phyloP scores from a whole-genome alignment of 2,329 filamentous ascomycete genomes.

The Fusarium sp. region DNA sequence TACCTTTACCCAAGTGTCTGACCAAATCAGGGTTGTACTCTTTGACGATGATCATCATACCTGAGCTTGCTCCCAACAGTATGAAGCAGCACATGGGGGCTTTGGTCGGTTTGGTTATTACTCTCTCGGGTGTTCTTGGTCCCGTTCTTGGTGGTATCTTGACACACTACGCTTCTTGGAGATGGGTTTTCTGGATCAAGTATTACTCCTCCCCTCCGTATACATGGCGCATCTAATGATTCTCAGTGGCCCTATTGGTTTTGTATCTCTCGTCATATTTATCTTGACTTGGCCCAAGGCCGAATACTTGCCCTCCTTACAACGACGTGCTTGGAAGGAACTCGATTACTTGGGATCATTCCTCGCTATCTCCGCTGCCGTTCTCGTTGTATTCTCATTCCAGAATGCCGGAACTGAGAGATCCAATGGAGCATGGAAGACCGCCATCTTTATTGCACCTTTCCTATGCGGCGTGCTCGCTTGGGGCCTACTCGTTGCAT shows the following conservation, averaged over 20 bases:
- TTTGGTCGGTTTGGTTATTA: slow-evolving; percentile 65
- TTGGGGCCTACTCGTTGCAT: slow-evolving; percentile 50
- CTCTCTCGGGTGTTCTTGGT: slow-evolving; percentile 64
- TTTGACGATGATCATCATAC: slow-evolving; percentile 69
- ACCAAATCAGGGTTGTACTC: slow-evolving; percentile 64
- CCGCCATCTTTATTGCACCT: slow-evolving; percentile 54
- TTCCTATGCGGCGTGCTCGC: slow-evolving; percentile 49
- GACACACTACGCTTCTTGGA: slow-evolving; percentile 65
- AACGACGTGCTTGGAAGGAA: slow-evolving; percentile 62
- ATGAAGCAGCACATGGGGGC: slow-evolving; percentile 61
- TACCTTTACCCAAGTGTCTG: not conserved
- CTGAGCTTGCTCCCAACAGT: slow-evolving; percentile 63
- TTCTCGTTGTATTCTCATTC: slow-evolving; percentile 71
- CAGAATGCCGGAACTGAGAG: slow-evolving; percentile 63
- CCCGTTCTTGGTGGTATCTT: slow-evolving; percentile 67
- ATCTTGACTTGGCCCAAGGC: slow-evolving; percentile 65
- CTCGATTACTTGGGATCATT: slow-evolving; percentile 69
- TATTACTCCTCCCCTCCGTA: slow-evolving; percentile 40
- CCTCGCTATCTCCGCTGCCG: slow-evolving; percentile 67
- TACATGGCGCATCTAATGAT: slow-evolving; percentile 10
- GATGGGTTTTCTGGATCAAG: slow-evolving; percentile 74
- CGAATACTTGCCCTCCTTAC: slow-evolving; percentile 56
- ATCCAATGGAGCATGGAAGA: slow-evolving; percentile 59
- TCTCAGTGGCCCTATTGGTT: slow-evolving; percentile 65
- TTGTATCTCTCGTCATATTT: slow-evolving; percentile 63